These are phyloP conservation scores for Taiozyma onychis DNA, from an alignment of 1,139 yeast species.

Conservation along the genomic window DNA sequence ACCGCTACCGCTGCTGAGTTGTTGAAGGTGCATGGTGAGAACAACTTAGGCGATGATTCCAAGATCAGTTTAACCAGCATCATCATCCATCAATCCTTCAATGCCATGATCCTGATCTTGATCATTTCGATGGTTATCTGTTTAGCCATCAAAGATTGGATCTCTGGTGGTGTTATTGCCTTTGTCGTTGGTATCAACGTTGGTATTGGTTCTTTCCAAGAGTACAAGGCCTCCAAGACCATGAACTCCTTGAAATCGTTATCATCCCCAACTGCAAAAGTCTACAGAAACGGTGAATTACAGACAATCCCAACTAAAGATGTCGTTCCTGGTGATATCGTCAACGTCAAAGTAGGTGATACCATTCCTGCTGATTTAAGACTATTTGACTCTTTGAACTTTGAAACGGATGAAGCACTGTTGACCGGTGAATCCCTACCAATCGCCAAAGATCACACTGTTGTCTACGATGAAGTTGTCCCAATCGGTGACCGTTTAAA, in stretches of 20 bases:
- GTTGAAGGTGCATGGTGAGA: constrained; percentile 44
- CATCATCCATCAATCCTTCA: constrained; percentile 63
- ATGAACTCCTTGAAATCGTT: constrained; percentile 70
- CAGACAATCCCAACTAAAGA: constrained; percentile 55
- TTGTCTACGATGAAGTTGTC: constrained; percentile 38
- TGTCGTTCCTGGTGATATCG: constrained; percentile 78
- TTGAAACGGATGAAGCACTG: constrained; percentile 77
- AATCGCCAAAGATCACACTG: constrained; percentile 47
- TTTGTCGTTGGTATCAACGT: constrained; percentile 66
- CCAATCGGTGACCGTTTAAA: constrained; percentile 77
- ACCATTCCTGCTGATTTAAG: constrained; percentile 77
- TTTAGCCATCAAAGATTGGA: constrained; percentile 72
- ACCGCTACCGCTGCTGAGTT: constrained; percentile 21
- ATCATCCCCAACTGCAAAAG: constrained; percentile 70
- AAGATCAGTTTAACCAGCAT: constrained; percentile 54
- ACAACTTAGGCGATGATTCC: constrained; percentile 56
- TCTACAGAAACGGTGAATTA: constrained; percentile 58
- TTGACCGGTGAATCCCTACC: constrained; percentile 81
- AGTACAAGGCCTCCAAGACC: constrained; percentile 69
- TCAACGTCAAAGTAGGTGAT: constrained; percentile 65
- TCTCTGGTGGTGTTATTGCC: constrained; percentile 77
- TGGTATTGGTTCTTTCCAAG: constrained; percentile 66
- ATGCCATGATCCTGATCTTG: constrained; percentile 76
- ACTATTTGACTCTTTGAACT: constrained; percentile 53
- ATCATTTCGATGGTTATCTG: constrained; percentile 72